Conservation (phyloP, 2,329 filamentous ascomycete species). For the Sarocladium kiliense region DNA sequence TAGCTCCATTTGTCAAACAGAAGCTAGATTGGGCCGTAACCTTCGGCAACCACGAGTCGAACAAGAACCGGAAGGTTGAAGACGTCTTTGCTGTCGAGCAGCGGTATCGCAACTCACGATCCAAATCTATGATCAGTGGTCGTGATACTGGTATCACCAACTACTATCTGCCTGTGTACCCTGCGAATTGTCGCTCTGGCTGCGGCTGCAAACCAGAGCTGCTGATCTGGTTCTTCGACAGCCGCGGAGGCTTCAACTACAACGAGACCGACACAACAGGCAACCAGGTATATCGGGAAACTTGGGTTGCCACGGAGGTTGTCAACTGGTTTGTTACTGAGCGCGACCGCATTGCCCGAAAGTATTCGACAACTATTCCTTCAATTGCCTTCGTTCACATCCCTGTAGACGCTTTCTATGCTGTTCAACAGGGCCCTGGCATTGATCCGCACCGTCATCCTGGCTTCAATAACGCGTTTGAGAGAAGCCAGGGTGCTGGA, state of each 20-base stretch:
- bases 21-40: constrained; percentile 49
- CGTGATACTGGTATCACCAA: constrained; percentile 31
- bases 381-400: constrained; percentile 47
- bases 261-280: constrained; percentile 22
- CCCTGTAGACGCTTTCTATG: constrained; percentile 26
- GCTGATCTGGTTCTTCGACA: constrained; percentile 67
- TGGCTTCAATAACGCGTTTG: constrained; percentile 28
- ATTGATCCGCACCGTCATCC: constrained; percentile 23
- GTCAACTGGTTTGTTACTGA: constrained; percentile 38
- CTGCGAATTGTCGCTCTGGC: constrained; percentile 21
- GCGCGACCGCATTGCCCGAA: constrained; percentile 15
- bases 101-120: constrained; percentile 17
- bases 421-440: constrained; percentile 17
- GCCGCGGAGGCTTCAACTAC: constrained; percentile 49
- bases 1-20: constrained; percentile 39
- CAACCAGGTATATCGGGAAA: constrained; percentile 18
- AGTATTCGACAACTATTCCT: constrained; percentile 30
- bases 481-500: constrained; percentile 25
- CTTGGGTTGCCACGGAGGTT: constrained; percentile 40
- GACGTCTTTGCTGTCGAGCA: constrained; percentile 19
- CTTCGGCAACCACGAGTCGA: constrained; percentile 56
- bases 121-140: constrained; percentile 17
- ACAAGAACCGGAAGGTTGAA: constrained; percentile 18
- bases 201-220: constrained; percentile 28
- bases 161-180: constrained; percentile 36